These are phyloP conservation scores for Vanderwaltozyma polyspora DNA, from an alignment of 805 yeast genomes.

Conservation along the genomic window DNA sequence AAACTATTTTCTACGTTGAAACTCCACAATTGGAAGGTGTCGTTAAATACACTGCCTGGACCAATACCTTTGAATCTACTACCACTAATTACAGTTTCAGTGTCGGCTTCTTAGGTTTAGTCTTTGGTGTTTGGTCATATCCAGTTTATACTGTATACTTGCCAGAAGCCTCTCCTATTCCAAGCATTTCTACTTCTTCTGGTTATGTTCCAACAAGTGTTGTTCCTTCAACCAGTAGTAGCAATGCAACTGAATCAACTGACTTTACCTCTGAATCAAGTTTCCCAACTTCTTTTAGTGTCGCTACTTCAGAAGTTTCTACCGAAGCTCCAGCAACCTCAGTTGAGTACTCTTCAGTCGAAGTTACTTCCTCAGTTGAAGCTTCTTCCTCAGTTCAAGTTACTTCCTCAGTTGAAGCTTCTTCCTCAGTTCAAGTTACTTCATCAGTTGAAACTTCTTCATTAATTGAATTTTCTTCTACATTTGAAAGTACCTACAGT, in stretches of 20 bases:
- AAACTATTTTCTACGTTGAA: conserved; percentile 1
- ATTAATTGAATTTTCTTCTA: no score
- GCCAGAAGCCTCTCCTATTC: neutral
- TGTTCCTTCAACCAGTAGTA: neutral
- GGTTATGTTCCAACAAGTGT: neutral
- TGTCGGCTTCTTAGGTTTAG: no score
- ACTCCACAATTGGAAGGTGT: no score
- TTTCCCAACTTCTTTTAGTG: no score
- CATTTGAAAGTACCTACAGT: no score
- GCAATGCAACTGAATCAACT: neutral
- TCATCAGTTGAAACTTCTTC: no score
- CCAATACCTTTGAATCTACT: no score
- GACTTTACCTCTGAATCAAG: neutral
- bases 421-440: conserved; percentile 1
- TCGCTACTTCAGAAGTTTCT: no score
- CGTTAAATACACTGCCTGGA: no score
- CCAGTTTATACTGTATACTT: neutral
- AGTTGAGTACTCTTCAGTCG: neutral
- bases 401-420: conserved; percentile 1
- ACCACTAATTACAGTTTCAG: no score
- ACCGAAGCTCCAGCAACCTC: neutral
- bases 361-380: neutral
- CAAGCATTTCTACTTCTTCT: no score
- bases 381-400: conserved; percentile 1
- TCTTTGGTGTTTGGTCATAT: no score